A percentile compares a stretch with the other conserved stretches of the same genome.
Conservation (phyloP, 169 alveolate species). For the Ichthyophthirius multifiliis region DNA sequence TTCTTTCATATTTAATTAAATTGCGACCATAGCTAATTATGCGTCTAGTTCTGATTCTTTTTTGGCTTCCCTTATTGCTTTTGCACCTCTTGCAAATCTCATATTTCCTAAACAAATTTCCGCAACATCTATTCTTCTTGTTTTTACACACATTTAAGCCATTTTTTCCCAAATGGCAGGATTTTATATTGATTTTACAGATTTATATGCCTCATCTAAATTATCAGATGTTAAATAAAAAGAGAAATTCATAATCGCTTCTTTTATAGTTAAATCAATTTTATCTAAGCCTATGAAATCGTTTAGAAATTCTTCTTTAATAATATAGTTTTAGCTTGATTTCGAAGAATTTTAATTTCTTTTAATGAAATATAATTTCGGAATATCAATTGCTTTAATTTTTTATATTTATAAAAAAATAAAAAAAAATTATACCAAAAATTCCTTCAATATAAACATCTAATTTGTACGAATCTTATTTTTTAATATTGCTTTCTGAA, state of each 20-base stretch:
- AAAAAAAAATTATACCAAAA: not conserved
- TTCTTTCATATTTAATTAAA: slow-evolving; percentile 81
- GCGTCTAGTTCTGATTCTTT: slow-evolving; percentile 84
- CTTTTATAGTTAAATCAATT: slow-evolving; percentile 68
- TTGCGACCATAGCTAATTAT: slow-evolving; percentile 87
- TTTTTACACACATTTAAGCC: slow-evolving; percentile 88
- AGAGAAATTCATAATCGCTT: slow-evolving; percentile 82
- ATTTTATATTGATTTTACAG: slow-evolving; percentile 76
- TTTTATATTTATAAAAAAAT: not conserved
- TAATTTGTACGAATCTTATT: slow-evolving; percentile 24
- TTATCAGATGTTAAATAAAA: slow-evolving; percentile 83
- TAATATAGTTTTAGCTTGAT: not conserved
- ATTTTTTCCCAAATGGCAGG: slow-evolving; percentile 87
- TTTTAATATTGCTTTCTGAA: slow-evolving; percentile 34
- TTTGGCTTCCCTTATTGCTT: slow-evolving; percentile 83
- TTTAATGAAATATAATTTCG: not conserved
- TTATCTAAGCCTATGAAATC: slow-evolving; percentile 86
- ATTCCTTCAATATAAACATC: slow-evolving; percentile 25
- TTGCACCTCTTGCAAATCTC: slow-evolving; percentile 88
- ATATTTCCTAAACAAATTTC: slow-evolving; percentile 87
- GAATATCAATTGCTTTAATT: not conserved
- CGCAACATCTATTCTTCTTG: slow-evolving; percentile 88
- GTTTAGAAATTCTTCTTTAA: slow-evolving; percentile 59
- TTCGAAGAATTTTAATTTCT: not conserved
- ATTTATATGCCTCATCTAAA: slow-evolving; percentile 88